Percentiles rank a stretch among this genome's conserved stretches.
Evolutionary conservation across 2,329 filamentous ascomycete species (phyloP).

Genomic region (Thelonectria rubi): DNA sequence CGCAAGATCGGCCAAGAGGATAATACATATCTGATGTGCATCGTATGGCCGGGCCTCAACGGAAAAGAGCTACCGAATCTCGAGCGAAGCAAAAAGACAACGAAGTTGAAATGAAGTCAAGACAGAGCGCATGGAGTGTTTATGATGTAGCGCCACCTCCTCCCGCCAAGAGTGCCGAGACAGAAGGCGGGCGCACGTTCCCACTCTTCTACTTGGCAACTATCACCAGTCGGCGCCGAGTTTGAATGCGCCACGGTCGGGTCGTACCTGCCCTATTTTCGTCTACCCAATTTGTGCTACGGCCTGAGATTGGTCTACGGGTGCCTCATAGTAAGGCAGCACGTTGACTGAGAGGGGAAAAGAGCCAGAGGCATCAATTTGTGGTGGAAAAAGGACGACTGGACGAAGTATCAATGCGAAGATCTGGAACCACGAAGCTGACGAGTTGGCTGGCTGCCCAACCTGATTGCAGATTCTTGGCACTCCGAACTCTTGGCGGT

Average conservation of each 20-base stretch:
- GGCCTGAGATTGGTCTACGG: no score
- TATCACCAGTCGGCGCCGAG: constrained; percentile 11
- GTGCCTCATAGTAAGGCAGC: no score
- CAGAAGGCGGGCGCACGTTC: constrained; percentile 15
- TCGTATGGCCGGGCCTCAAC: no score
- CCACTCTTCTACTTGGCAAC: constrained; percentile 11
- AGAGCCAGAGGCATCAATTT: neutral
- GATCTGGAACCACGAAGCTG: neutral
- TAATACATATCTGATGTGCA: no score
- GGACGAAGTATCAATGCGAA: neutral
- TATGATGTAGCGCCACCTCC: constrained; percentile 12
- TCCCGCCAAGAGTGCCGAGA: constrained; percentile 19
- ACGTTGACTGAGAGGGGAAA: no score
- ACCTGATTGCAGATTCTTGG: neutral
- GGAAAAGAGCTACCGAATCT: no score
- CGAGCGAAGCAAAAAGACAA: neutral
- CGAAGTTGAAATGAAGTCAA: constrained; percentile 7
- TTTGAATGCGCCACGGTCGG: constrained; percentile 4
- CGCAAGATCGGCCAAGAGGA: no score
- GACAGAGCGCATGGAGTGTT: neutral
- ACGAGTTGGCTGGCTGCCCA: neutral
- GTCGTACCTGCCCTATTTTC: neutral
- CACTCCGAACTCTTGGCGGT: constrained; percentile 11
- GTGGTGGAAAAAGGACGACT: neutral
- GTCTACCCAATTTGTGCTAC: no score